Conservation (phyloP, 2,329 filamentous ascomycete genomes). For the Calonectria montana region DNA sequence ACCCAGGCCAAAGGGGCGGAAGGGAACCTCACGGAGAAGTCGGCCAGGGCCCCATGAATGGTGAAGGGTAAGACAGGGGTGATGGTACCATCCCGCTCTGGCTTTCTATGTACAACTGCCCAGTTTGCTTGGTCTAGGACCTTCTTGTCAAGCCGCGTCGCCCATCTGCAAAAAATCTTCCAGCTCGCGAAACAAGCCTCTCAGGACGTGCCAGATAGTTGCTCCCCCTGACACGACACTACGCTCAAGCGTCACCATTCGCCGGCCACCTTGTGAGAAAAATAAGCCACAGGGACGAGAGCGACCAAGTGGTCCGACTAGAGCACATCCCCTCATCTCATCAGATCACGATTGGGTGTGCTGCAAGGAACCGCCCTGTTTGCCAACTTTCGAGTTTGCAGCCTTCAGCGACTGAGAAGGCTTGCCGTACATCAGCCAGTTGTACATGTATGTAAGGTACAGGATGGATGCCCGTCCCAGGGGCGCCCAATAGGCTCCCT, state of each 20-base stretch:
- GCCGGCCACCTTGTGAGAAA: background rate
- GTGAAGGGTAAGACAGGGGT: constrained; percentile 31
- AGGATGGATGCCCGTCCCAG: constrained; percentile 17
- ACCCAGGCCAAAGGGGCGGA: constrained; percentile 32
- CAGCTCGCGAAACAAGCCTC: constrained; percentile 1
- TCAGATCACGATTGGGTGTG: constrained; percentile 35
- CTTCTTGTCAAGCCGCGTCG: background rate
- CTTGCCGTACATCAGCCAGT: background rate
- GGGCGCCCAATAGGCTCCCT: constrained; percentile 43
- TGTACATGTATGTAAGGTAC: constrained; percentile 40
- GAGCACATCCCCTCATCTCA: constrained; percentile 29
- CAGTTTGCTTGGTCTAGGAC: constrained; percentile 2
- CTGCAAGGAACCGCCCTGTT: constrained; percentile 38
- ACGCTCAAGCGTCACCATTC: background rate
- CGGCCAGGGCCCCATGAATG: constrained; percentile 17
- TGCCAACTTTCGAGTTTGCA: constrained; percentile 35
- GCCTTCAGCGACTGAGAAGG: background rate
- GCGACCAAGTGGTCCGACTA: constrained; percentile 30
- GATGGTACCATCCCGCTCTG: constrained; percentile 36
- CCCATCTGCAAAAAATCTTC: background rate
- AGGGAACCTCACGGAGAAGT: constrained; percentile 25
- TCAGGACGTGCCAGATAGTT: background rate
- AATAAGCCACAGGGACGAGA: background rate
- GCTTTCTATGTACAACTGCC: constrained; percentile 24
- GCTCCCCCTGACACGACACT: background rate